Percentiles rank a stretch among this genome's conserved stretches.
Evolutionary conservation across 2,329 filamentous ascomycete species (phyloP).

Genomic region (Passalora sequoiae): DNA sequence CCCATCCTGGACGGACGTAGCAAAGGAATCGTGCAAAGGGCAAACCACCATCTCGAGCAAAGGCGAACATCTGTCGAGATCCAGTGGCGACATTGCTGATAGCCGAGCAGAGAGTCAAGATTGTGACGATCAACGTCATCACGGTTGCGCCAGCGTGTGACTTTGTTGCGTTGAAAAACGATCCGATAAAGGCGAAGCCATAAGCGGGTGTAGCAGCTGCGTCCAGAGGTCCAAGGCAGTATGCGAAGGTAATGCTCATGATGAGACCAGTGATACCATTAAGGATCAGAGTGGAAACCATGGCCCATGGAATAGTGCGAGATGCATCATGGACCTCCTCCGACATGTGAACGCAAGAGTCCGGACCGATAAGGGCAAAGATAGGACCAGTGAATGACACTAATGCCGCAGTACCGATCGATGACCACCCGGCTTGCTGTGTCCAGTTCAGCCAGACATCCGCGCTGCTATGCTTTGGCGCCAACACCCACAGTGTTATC

Average conservation of each 20-base stretch:
- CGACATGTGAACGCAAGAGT: slow-evolving; percentile 24
- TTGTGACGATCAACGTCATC: slow-evolving; percentile 34
- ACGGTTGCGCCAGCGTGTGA: slow-evolving; percentile 32
- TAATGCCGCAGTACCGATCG: slow-evolving; percentile 25
- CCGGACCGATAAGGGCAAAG: slow-evolving; percentile 22
- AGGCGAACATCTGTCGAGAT: slow-evolving; percentile 41
- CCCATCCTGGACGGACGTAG: slow-evolving; percentile 22
- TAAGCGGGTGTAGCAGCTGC: slow-evolving; percentile 21
- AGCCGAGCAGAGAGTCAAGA: slow-evolving; percentile 38
- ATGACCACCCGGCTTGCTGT: slow-evolving; percentile 23
- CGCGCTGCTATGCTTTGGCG: slow-evolving; percentile 19
- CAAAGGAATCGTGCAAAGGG: slow-evolving; percentile 32
- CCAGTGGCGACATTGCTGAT: slow-evolving; percentile 38
- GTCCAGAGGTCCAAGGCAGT: slow-evolving; percentile 34
- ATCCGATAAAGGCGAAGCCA: slow-evolving; percentile 30
- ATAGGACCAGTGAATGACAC: slow-evolving; percentile 23
- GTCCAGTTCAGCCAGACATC: slow-evolving; percentile 27
- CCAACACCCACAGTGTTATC: slow-evolving; percentile 31
- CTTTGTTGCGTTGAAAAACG: slow-evolving; percentile 36
- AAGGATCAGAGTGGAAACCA: slow-evolving; percentile 38
- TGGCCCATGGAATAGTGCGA: slow-evolving; percentile 34
- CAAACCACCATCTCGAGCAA: slow-evolving; percentile 41
- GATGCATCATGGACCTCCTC: slow-evolving; percentile 33
- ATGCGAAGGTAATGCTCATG: slow-evolving; percentile 40
- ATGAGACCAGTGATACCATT: slow-evolving; percentile 40